Percentiles rank a stretch among this genome's conserved stretches.
Conservation (phyloP, 164 flowering plant species). For the Tinospora cordifolia region DNA sequence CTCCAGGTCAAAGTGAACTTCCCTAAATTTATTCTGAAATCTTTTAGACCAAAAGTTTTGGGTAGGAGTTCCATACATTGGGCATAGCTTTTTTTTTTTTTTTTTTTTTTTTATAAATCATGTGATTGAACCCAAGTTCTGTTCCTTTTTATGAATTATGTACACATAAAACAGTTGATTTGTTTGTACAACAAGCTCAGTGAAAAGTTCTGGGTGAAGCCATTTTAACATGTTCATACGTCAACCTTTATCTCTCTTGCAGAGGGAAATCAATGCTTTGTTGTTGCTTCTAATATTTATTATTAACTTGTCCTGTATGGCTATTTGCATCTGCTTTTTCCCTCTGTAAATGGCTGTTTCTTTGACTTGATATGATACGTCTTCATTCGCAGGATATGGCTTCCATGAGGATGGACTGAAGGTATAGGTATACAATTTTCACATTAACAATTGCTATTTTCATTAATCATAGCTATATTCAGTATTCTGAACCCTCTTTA, state of each 20-base stretch:
- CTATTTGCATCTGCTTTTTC: neutral
- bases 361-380: neutral
- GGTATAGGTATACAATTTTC: slow-evolving; percentile 33
- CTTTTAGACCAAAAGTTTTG: no score
- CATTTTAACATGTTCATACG: neutral
- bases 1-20: no score
- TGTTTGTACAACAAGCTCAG: neutral
- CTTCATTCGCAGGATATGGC: slow-evolving; percentile 63
- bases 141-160: neutral
- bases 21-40: no score
- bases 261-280: neutral
- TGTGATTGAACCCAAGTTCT: neutral
- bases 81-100: no score
- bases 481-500: neutral
- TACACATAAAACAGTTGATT: neutral
- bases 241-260: neutral
- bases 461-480: neutral
- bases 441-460: neutral
- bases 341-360: neutral
- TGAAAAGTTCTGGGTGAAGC: neutral
- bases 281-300: neutral
- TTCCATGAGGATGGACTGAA: slow-evolving; percentile 93
- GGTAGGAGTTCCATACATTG: no score
- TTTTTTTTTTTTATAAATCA: neutral
- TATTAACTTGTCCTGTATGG: neutral